phyloP scores from a whole-genome alignment of 257 asterid species.

The Plantago ovata region DNA sequence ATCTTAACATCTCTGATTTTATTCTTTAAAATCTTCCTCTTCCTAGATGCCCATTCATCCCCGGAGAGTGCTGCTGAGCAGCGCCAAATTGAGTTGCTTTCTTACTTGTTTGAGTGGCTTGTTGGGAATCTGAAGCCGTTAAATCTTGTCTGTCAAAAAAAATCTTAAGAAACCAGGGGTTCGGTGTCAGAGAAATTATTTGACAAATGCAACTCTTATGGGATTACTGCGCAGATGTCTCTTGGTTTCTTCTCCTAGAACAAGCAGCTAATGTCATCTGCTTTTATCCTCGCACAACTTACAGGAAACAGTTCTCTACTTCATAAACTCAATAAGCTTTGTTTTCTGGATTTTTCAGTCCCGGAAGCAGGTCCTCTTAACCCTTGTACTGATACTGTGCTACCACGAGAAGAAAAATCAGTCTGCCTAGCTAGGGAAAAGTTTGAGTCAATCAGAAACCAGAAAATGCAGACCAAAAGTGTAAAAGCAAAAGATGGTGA shows the following conservation, averaged over 20 bases:
- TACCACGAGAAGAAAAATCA: constrained; percentile 41
- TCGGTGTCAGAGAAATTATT: constrained; percentile 25
- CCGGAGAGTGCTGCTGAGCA: constrained; percentile 24
- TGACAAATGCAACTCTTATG: constrained; percentile 32
- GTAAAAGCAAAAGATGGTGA: constrained; percentile 15
- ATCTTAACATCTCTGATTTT: neutral
- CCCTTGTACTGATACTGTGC: constrained; percentile 21
- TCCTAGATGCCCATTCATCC: constrained; percentile 40
- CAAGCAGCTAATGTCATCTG: constrained; percentile 39
- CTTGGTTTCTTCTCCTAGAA: constrained; percentile 37
- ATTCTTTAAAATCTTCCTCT: constrained; percentile 24
- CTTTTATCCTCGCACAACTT: constrained; percentile 47
- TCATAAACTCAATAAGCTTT: constrained; percentile 58
- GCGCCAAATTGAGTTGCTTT: constrained; percentile 33
- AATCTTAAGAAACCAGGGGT: constrained; percentile 32
- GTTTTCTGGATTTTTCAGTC: constrained; percentile 23
- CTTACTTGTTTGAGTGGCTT: constrained; percentile 53
- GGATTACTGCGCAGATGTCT: constrained; percentile 65
- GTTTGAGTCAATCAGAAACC: constrained; percentile 33
- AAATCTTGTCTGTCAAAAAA: constrained; percentile 23
- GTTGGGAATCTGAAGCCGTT: constrained; percentile 36
- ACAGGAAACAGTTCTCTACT: constrained; percentile 41
- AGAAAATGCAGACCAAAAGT: constrained; percentile 23
- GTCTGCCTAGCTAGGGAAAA: constrained; percentile 47
- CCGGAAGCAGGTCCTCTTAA: constrained; percentile 19